These are phyloP conservation scores for Penicillium sp. DNA, from an alignment of 2,329 filamentous ascomycete species.

Conservation along the genomic window DNA sequence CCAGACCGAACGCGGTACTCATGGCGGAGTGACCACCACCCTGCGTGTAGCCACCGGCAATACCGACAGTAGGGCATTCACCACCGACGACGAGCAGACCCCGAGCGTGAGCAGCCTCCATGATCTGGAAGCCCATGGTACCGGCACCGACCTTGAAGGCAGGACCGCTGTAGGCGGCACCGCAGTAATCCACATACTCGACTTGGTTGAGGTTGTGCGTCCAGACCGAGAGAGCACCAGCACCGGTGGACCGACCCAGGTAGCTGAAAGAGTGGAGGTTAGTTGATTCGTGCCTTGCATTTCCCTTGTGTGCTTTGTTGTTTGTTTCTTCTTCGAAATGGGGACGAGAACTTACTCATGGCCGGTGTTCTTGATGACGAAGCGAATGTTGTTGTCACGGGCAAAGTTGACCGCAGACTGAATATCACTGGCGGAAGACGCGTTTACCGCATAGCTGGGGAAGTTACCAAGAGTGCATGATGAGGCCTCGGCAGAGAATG, in stretches of 20 bases:
- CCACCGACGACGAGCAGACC: constrained; percentile 52
- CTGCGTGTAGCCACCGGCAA: constrained; percentile 56
- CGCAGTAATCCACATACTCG: constrained; percentile 31
- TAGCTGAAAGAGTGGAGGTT: constrained; percentile 11
- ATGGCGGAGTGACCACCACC: constrained; percentile 56
- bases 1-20: constrained; percentile 51
- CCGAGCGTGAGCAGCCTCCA: constrained; percentile 42
- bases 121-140: constrained; percentile 47
- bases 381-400: constrained; percentile 44
- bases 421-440: constrained; percentile 25
- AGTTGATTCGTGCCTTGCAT: no score
- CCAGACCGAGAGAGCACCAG: constrained; percentile 41
- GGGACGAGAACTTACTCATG: constrained; percentile 29
- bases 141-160: constrained; percentile 52
- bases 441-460: constrained; percentile 32
- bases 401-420: constrained; percentile 39
- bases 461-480: constrained; percentile 28
- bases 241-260: constrained; percentile 56
- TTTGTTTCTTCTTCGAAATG: background rate
- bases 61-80: constrained; percentile 50
- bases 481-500: constrained; percentile 20
- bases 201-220: constrained; percentile 29
- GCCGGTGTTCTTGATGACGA: constrained; percentile 43
- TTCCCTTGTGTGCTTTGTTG: no score
- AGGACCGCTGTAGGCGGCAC: constrained; percentile 43